Percentiles rank a stretch among this genome's conserved stretches.
These are phyloP conservation scores for Phalaenopsis hybrid DNA, from an alignment of 116 monocot genomes.

Conservation along the genomic window DNA sequence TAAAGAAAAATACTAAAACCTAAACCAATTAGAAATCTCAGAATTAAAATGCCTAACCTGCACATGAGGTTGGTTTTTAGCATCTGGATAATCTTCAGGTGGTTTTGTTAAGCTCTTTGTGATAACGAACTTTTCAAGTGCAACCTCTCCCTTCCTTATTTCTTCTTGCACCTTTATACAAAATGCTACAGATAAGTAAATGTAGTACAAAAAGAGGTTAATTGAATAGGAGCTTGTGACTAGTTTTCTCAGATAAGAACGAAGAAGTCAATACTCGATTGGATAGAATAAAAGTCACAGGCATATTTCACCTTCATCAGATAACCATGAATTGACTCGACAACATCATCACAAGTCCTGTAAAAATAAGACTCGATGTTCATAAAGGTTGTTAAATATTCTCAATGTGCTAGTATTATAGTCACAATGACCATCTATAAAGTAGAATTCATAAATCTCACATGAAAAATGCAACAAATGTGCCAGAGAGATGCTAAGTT, in stretches of 20 bases:
- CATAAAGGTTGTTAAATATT: background rate
- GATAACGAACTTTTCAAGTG: conserved; percentile 79
- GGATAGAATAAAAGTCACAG: background rate
- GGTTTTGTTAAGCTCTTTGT: conserved; percentile 86
- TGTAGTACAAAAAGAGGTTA: background rate
- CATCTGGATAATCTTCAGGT: conserved; percentile 94
- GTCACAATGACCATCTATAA: background rate
- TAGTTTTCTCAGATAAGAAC: background rate
- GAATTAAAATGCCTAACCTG: conserved; percentile 44
- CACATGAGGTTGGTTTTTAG: conserved; percentile 92
- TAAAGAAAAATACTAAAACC: background rate
- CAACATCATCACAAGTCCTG: conserved; percentile 90
- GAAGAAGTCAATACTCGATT: background rate
- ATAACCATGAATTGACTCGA: conserved; percentile 78
- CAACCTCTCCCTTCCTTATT: conserved; percentile 75
- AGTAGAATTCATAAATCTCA: background rate
- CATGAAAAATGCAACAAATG: background rate
- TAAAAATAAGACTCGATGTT: background rate
- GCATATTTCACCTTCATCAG: conserved; percentile 55
- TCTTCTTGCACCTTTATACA: conserved; percentile 68
- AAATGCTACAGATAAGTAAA: background rate
- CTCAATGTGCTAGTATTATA: background rate
- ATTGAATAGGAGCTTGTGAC: background rate
- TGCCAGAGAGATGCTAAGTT: background rate
- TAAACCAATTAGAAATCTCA: too few relatives aligned